These are phyloP conservation scores for Tylopilus vinaceipallidus DNA, from an alignment of 768 basidiomycete species.

Conservation along the genomic window DNA sequence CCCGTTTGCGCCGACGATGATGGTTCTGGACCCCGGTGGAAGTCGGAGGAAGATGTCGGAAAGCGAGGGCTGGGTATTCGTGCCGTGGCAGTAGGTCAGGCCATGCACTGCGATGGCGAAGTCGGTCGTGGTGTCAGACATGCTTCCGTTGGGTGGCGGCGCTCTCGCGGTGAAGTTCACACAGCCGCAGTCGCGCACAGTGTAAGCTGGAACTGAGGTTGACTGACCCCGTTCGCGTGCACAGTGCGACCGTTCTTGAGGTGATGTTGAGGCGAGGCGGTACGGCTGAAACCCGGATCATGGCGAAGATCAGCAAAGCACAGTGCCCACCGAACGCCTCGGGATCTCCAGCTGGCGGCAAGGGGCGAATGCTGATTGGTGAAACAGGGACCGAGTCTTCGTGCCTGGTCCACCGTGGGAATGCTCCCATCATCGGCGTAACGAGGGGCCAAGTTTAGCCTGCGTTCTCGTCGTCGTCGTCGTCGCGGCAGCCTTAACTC, in stretches of 20 bases:
- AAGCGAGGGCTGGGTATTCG: constrained; percentile 50
- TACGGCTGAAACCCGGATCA: no score
- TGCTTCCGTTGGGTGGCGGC: no score
- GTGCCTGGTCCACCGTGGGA: no score
- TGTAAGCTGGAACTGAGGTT: not conserved
- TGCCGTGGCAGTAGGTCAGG: constrained; percentile 59
- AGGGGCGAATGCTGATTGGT: no score
- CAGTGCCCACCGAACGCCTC: no score
- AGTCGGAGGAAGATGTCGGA: constrained; percentile 63
- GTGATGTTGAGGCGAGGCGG: not conserved
- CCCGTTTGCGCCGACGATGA: constrained; percentile 93
- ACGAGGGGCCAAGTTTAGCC: constrained; percentile 9
- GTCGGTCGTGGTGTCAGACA: constrained; percentile 3
- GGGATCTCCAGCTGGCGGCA: no score
- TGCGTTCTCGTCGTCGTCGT: not conserved
- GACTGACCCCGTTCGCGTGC: not conserved
- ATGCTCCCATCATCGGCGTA: not conserved
- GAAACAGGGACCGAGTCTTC: no score
- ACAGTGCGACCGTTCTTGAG: not conserved
- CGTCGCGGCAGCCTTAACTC: constrained; percentile 17
- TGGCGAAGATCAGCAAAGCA: no score
- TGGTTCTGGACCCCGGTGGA: constrained; percentile 73
- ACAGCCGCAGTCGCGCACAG: not conserved
- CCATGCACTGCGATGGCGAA: constrained; percentile 38
- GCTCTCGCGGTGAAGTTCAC: no score